These are phyloP conservation scores for Helicostylum pulchrum DNA, from an alignment of 192 early-diverging fungal genomes.

Conservation along the genomic window DNA sequence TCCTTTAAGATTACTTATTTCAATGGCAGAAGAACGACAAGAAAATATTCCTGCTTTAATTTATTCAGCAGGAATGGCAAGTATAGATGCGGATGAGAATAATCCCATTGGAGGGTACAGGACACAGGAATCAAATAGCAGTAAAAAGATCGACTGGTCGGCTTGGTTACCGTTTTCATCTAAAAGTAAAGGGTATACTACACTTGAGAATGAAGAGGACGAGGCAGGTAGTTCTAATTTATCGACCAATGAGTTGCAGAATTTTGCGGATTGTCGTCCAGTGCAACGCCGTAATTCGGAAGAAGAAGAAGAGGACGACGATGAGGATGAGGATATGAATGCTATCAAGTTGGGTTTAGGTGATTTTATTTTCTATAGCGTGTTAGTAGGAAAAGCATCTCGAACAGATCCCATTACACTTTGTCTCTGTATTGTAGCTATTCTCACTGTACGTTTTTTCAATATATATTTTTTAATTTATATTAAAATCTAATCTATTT, in stretches of 20 bases:
- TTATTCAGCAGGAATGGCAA: slow-evolving; percentile 46
- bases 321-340: slow-evolving; percentile 4
- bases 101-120: not conserved
- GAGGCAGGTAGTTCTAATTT: not conserved
- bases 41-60: slow-evolving; percentile 68
- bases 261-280: not conserved
- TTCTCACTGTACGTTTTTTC: slow-evolving; percentile 43
- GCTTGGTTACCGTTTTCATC: not conserved
- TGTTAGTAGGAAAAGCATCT: slow-evolving; percentile 66
- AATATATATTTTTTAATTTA: not conserved
- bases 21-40: slow-evolving; percentile 59
- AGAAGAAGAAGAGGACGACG: not conserved
- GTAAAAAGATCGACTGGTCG: not conserved
- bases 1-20: slow-evolving; percentile 68
- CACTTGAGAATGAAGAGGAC: not conserved
- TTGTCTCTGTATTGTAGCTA: slow-evolving; percentile 38
- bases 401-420: not conserved
- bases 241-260: not conserved
- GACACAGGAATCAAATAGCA: not conserved
- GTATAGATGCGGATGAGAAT: not conserved
- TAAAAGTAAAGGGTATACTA: slow-evolving; percentile 6
- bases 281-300: not conserved
- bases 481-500: not conserved
- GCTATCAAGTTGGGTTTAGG: slow-evolving; percentile 70
- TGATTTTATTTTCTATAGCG: slow-evolving; percentile 83